These are phyloP conservation scores for Hortiboletus flavorubellus DNA, from an alignment of 768 basidiomycete species.

Conservation along the genomic window DNA sequence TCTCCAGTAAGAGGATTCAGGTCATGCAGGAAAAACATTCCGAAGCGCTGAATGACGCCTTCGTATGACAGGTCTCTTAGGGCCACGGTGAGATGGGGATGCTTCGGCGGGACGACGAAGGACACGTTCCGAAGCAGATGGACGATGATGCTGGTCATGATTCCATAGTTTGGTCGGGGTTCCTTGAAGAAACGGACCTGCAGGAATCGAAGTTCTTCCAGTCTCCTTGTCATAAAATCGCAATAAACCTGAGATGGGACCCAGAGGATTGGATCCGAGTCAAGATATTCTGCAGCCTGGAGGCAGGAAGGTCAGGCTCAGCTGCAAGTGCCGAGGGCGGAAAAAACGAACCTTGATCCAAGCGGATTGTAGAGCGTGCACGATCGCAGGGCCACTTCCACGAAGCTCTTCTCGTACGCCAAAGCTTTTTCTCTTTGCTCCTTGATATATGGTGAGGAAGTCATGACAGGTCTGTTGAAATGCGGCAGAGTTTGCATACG, in stretches of 20 bases:
- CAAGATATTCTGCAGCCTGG: constrained; percentile 4
- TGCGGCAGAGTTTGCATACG: not conserved
- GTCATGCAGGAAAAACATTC: constrained; percentile 9
- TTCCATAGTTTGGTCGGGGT: not conserved
- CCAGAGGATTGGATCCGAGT: constrained; percentile 5
- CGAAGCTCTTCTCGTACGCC: constrained; percentile 1
- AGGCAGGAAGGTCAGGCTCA: not conserved
- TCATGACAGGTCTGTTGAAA: constrained; percentile 4
- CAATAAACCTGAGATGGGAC: not conserved
- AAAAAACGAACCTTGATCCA: not conserved
- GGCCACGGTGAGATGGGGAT: not conserved
- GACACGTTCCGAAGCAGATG: constrained; percentile 5
- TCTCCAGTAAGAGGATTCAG: constrained; percentile 3
- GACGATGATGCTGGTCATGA: constrained; percentile 3
- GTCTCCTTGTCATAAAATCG: not conserved
- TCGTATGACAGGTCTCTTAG: constrained; percentile 1
- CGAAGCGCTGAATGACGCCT: constrained; percentile 1
- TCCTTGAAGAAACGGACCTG: constrained; percentile 6
- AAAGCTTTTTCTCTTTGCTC: not conserved
- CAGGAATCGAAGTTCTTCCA: not conserved
- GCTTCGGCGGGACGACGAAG: not conserved
- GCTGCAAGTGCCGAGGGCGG: too few species aligned
- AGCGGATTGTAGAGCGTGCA: not conserved
- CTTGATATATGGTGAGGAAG: not conserved
- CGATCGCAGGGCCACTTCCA: not conserved